Percentiles rank a stretch among this genome's conserved stretches.
Evolutionary conservation across 139 green algal genomes (phyloP).

Genomic region (Mychonastes homosphaera): DNA sequence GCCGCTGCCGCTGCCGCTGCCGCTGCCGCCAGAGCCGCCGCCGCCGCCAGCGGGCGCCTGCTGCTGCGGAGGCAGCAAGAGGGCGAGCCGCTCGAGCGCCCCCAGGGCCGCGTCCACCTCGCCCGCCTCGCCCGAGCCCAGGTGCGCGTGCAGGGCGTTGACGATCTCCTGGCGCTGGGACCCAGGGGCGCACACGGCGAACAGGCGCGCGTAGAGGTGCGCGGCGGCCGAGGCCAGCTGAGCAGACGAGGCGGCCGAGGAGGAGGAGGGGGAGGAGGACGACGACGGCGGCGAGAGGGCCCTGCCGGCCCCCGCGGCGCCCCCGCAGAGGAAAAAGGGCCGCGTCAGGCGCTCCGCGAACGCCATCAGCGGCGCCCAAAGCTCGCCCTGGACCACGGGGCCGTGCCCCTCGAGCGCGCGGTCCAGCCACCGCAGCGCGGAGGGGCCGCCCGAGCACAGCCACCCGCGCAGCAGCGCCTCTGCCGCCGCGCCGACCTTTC

Average conservation of each 20-base stretch:
- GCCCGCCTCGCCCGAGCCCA: constrained; percentile 16
- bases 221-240: constrained; percentile 11
- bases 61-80: too few species aligned
- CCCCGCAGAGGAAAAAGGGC: too few species aligned
- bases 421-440: not conserved
- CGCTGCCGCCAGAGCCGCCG: not conserved
- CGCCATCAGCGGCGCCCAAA: constrained; percentile 6
- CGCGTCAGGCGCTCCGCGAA: constrained; percentile 11
- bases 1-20: not conserved
- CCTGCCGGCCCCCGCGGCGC: constrained; percentile 1
- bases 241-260: too few species aligned
- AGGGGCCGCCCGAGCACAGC: not conserved
- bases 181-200: constrained; percentile 1
- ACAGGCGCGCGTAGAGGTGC: constrained; percentile 22
- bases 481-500: not conserved
- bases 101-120: constrained; percentile 27
- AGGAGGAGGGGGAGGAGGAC: too few species aligned
- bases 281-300: too few species aligned
- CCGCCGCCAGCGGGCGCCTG: constrained; percentile 6
- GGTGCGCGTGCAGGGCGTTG: constrained; percentile 25
- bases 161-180: constrained; percentile 18
- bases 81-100: too few species aligned
- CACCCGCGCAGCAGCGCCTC: not conserved
- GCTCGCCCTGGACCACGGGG: not conserved
- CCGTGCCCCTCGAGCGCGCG: too few species aligned